These are phyloP conservation scores for Penicillium diatomitis DNA, from an alignment of 495 filamentous ascomycete genomes.

Conservation along the genomic window DNA sequence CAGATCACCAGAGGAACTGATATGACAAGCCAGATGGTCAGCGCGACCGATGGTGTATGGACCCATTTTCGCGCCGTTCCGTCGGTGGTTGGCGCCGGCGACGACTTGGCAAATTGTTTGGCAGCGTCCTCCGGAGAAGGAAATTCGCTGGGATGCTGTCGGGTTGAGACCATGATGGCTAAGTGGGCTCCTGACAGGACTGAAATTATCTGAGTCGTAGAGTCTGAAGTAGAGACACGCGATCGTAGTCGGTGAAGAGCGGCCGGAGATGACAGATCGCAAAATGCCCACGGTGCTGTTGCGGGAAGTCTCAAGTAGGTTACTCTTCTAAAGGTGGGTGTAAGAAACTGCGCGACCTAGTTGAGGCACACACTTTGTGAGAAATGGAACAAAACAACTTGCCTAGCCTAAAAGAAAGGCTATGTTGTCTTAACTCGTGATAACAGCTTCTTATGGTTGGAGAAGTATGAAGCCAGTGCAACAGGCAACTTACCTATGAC, in stretches of 20 bases:
- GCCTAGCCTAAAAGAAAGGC: too few relatives aligned
- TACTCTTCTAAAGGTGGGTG: too few relatives aligned
- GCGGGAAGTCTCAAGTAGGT: too few relatives aligned
- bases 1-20: slow-evolving; percentile 78
- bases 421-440: too few relatives aligned
- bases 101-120: slow-evolving; percentile 18
- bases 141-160: slow-evolving; percentile 41
- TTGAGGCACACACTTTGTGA: too few relatives aligned
- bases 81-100: slow-evolving; percentile 18
- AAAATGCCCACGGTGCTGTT: too few relatives aligned
- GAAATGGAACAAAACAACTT: too few relatives aligned
- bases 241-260: neutral
- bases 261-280: neutral
- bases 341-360: too few relatives aligned
- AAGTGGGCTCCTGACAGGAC: neutral
- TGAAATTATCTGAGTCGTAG: neutral
- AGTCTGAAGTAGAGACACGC: neutral
- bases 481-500: too few relatives aligned
- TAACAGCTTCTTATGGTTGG: too few relatives aligned
- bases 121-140: slow-evolving; percentile 24
- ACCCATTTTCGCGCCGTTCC: slow-evolving; percentile 39
- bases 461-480: too few relatives aligned
- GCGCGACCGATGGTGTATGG: slow-evolving; percentile 56
- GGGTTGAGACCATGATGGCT: slow-evolving; percentile 42
- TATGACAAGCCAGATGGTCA: slow-evolving; percentile 64